Evolutionary conservation across 495 filamentous ascomycete genomes (phyloP).

Genomic region (Staphylotrichum longicolle): DNA sequence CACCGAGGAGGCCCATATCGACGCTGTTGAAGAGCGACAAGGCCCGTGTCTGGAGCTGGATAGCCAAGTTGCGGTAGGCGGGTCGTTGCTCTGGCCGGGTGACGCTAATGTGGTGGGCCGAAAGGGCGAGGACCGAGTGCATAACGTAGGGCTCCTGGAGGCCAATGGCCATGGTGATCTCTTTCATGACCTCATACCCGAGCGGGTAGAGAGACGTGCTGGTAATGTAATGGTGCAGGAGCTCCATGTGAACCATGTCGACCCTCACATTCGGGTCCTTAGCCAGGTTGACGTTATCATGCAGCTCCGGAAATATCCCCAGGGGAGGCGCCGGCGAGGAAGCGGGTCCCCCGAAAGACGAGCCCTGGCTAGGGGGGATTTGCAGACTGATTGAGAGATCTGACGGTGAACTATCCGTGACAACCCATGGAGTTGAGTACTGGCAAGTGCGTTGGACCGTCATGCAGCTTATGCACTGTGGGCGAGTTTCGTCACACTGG

Average conservation of each 20-base stretch:
- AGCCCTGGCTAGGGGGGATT: background rate
- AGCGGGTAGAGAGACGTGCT: slow-evolving; percentile 17
- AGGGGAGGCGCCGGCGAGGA: slow-evolving; percentile 4
- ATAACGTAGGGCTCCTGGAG: slow-evolving; percentile 38
- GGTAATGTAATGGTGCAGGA: slow-evolving; percentile 36
- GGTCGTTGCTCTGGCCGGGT: slow-evolving; percentile 29
- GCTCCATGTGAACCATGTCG: slow-evolving; percentile 37
- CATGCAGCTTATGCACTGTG: slow-evolving; percentile 36
- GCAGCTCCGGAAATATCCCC: background rate
- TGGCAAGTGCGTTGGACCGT: slow-evolving; percentile 33
- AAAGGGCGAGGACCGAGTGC: slow-evolving; percentile 47
- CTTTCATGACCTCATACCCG: background rate
- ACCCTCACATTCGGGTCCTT: slow-evolving; percentile 17
- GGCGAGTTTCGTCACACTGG: slow-evolving; percentile 37
- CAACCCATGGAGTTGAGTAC: slow-evolving; percentile 22
- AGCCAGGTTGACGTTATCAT: slow-evolving; percentile 8
- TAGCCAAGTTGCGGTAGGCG: slow-evolving; percentile 45
- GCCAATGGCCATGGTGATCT: slow-evolving; percentile 24
- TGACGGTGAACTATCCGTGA: slow-evolving; percentile 4
- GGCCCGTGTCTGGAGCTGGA: slow-evolving; percentile 50
- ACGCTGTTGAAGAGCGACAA: slow-evolving; percentile 45
- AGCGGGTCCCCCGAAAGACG: background rate
- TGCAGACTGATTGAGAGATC: slow-evolving; percentile 15
- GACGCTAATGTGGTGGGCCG: slow-evolving; percentile 46
- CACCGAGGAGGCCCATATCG: slow-evolving; percentile 20